These are phyloP conservation scores for Fusarium camptoceras DNA, from an alignment of 2,329 filamentous ascomycete species.

Conservation along the genomic window DNA sequence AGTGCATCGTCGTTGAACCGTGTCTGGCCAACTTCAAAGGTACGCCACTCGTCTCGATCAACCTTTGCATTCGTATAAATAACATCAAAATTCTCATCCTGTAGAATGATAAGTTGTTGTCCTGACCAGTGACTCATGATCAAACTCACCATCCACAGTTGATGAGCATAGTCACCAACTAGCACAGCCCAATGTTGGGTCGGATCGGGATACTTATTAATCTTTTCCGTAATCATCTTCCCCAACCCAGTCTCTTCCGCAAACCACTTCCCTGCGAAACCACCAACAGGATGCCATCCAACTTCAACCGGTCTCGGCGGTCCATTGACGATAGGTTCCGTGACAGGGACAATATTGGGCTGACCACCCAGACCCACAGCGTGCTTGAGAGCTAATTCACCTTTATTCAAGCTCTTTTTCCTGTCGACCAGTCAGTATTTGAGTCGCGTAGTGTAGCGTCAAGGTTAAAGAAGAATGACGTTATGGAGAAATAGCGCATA, in stretches of 20 bases:
- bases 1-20: conserved; percentile 66
- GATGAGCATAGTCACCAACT: conserved; percentile 66
- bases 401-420: conserved; percentile 51
- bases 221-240: conserved; percentile 66
- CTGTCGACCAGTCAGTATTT: conserved; percentile 32
- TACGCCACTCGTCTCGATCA: conserved; percentile 61
- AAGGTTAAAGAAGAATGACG: background rate
- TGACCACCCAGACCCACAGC: conserved; percentile 49
- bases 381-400: conserved; percentile 53
- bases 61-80: conserved; percentile 67
- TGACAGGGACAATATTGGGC: conserved; percentile 50
- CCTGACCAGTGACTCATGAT: fast-evolving
- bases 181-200: conserved; percentile 71
- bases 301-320: conserved; percentile 58
- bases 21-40: conserved; percentile 64
- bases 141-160: conserved; percentile 67
- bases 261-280: conserved; percentile 68
- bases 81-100: conserved; percentile 66
- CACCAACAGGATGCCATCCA: conserved; percentile 70
- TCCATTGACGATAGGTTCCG: conserved; percentile 47
- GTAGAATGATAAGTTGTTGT: background rate
- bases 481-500: conserved; percentile 44
- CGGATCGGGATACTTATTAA: conserved; percentile 67
- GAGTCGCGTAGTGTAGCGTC: background rate
- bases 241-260: conserved; percentile 67